Conservation (phyloP, 495 filamentous ascomycete species). For the Bathelium albidoporum region DNA sequence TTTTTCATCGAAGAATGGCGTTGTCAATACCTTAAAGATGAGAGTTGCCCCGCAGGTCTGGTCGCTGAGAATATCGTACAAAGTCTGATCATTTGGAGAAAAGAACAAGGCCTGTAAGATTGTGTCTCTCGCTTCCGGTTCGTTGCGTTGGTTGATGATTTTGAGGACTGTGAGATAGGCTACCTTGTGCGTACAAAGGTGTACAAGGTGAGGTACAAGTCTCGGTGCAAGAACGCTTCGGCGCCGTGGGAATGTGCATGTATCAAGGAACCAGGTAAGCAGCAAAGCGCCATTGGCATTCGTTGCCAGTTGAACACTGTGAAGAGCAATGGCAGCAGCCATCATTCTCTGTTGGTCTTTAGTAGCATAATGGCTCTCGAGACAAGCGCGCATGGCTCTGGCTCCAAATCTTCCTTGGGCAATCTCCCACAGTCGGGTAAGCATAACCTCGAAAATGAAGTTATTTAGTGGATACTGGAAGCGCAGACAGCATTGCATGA, state of each 20-base stretch:
- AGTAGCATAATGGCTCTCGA: constrained; percentile 90
- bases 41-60: constrained; percentile 87
- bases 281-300: constrained; percentile 92
- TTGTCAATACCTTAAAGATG: constrained; percentile 96
- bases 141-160: constrained; percentile 95
- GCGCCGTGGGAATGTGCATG: constrained; percentile 87
- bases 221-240: constrained; percentile 86
- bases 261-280: constrained; percentile 96
- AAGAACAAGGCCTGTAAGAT: constrained; percentile 93
- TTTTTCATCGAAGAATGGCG: constrained; percentile 91
- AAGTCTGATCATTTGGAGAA: constrained; percentile 71
- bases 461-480: constrained; percentile 83
- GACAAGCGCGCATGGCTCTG: constrained; percentile 88
- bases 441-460: constrained; percentile 97
- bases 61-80: constrained; percentile 86
- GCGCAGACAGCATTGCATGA: constrained; percentile 87
- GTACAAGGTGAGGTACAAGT: constrained; percentile 90
- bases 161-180: constrained; percentile 95
- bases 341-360: constrained; percentile 94
- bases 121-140: constrained; percentile 84
- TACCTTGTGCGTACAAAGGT: constrained; percentile 97
- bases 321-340: constrained; percentile 85
- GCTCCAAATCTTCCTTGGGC: constrained; percentile 89
- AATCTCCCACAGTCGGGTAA: constrained; percentile 89
- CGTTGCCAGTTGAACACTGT: constrained; percentile 92